phyloP scores from a whole-genome alignment of 148 eudicot species.

The Pharnaceum exiguum region DNA sequence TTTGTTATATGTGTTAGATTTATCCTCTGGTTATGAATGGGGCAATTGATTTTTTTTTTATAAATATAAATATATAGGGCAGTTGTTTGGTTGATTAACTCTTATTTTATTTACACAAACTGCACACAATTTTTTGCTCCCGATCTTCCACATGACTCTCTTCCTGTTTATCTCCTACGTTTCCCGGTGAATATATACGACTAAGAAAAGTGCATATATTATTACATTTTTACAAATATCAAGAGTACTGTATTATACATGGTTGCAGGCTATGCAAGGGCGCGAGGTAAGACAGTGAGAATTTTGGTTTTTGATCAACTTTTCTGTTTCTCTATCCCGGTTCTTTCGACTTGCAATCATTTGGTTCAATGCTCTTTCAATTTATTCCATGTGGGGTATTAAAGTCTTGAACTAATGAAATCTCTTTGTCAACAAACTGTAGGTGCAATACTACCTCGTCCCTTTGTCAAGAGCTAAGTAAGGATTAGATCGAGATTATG shows the following conservation, averaged over 20 bases:
- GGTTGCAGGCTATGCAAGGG: constrained; percentile 3
- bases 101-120: constrained; percentile 66
- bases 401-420: constrained; percentile 7
- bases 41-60: too few species aligned
- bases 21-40: too few species aligned
- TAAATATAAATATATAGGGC: too few species aligned
- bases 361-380: constrained; percentile 20
- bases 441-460: too few species aligned
- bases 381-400: constrained; percentile 29
- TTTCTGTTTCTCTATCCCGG: constrained; percentile 2
- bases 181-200: not conserved
- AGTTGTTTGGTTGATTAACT: too few species aligned
- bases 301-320: constrained; percentile 9
- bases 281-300: not conserved
- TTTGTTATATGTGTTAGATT: too few species aligned
- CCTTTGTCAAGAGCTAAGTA: too few species aligned
- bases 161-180: not conserved
- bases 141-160: constrained; percentile 34
- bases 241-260: too few species aligned
- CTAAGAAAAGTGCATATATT: not conserved
- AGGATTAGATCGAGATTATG: too few species aligned
- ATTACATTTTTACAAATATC: too few species aligned
- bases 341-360: constrained; percentile 44
- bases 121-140: constrained; percentile 37
- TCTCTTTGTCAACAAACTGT: constrained; percentile 38